Percentiles rank a stretch among this genome's conserved stretches.
Conservation (phyloP, 2,329 filamentous ascomycete genomes). For the Cladosporium sp. region DNA sequence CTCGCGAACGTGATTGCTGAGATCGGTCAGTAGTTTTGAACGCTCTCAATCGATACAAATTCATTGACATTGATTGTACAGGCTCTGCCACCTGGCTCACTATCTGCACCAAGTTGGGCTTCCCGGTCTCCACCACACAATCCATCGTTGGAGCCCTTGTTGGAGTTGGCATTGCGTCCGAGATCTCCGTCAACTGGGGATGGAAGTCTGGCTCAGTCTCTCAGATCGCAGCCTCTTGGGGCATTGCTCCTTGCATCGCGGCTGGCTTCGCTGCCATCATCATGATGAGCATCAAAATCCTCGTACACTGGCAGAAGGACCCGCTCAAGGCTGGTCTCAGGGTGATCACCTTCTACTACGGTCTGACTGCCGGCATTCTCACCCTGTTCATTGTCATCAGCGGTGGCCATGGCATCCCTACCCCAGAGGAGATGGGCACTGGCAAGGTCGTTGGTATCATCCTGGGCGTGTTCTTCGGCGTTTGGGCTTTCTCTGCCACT, state of each 20-base stretch:
- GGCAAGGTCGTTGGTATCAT: slow-evolving; percentile 24
- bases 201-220: background rate
- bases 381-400: slow-evolving; percentile 5
- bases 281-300: background rate
- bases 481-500: slow-evolving; percentile 14
- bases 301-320: background rate
- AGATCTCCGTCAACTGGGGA: slow-evolving; percentile 6
- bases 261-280: background rate
- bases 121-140: slow-evolving; percentile 54
- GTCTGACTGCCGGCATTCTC: background rate
- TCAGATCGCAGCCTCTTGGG: slow-evolving; percentile 1
- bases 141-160: slow-evolving; percentile 52
- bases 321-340: background rate
- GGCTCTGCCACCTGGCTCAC: slow-evolving; percentile 48
- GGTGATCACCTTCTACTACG: background rate
- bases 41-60: background rate
- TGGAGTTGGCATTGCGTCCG: slow-evolving; percentile 49
- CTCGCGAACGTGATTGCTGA: slow-evolving; percentile 54
- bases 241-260: background rate
- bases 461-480: slow-evolving; percentile 19
- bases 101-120: slow-evolving; percentile 44
- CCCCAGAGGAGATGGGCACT: slow-evolving; percentile 24
- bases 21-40: slow-evolving; percentile 21
- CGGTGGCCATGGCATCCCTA: slow-evolving; percentile 17
- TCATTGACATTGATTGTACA: background rate